phyloP scores from a whole-genome alignment of 371 early-diverging fungal species.

The Mortierella sp. region DNA sequence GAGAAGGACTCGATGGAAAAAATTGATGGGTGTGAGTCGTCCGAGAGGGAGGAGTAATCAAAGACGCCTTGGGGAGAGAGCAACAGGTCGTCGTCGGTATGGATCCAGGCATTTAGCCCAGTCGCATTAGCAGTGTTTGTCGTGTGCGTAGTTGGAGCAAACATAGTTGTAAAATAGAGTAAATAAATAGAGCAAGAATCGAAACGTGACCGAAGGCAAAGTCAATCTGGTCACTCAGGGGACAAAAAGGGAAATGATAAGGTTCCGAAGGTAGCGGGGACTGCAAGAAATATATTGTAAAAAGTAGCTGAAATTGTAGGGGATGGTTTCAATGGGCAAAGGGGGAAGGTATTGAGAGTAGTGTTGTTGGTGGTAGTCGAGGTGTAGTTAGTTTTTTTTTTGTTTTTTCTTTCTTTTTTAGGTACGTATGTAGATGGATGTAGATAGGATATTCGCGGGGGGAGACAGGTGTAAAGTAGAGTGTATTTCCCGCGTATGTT shows the following conservation, averaged over 20 bases:
- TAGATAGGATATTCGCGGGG: not conserved
- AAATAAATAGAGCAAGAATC: not conserved
- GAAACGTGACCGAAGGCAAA: constrained; percentile 15
- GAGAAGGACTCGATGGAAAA: too few relatives aligned
- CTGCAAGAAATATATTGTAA: too few relatives aligned
- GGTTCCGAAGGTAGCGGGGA: constrained; percentile 15
- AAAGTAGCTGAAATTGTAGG: not conserved
- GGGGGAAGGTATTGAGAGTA: too few relatives aligned
- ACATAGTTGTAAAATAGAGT: constrained; percentile 17
- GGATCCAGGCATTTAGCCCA: constrained; percentile 28
- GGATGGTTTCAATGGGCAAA: not conserved
- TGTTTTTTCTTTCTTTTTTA: constrained; percentile 1
- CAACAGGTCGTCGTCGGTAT: constrained; percentile 29
- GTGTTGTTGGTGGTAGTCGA: not conserved
- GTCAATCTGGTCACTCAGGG: not conserved
- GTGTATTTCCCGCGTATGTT: constrained; percentile 31
- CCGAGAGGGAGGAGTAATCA: constrained; percentile 11
- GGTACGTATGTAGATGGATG: not conserved
- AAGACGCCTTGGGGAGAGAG: constrained; percentile 38
- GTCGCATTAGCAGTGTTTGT: not conserved
- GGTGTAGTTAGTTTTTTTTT: not conserved
- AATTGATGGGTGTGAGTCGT: too few relatives aligned
- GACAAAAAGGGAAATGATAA: constrained; percentile 14
- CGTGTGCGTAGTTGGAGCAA: constrained; percentile 11
- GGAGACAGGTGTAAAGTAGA: constrained; percentile 5